Evolutionary conservation across 1,284 basidiomycete genomes (phyloP), one percentile per base, ranked within the genome.

Genomic region (Leccinum ponderosum): DNA sequence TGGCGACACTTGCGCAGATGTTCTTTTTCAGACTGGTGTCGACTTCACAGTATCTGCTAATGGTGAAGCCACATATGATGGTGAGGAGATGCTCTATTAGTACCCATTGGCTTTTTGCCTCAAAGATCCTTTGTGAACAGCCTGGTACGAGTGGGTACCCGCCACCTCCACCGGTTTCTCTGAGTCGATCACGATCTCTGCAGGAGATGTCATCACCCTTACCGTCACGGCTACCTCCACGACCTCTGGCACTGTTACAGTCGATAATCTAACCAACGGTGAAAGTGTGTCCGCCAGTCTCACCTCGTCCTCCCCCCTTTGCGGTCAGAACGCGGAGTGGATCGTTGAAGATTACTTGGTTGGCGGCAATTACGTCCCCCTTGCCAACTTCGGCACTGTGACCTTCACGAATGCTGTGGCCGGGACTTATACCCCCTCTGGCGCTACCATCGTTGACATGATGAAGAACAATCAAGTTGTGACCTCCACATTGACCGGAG

Each of bases 261-360:
- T 62, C 37, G 61, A 62, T 35, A 62, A 62, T 31, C 20, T 53
- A 4, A 64, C 62, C 14, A 52, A 53, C 6, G 44, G 25, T n/a
- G 39, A 59, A 20, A 44, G 9, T 3, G 37, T 27, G 6, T 35
- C 25, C 15, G 9, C 9, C 14, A 12, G 5, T 35, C 8, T 60
- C 25, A 60, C 5, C 0, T 63, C 62, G 11, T 17, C 56, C 3
- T 50, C 1, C 4, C 15, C 48, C 3, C 62, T 64, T 44, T 63
- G 47, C 14, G 22, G 42, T 14, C 35, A 31, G 20, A 44, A 12
- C 17, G 52, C 56, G 6, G 62, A 62, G 57, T 62, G 62, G 62
- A 64, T 64, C n/a, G 62, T 63, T 25, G 57, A 64, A 44, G 62
- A 62, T 29, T 63, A 52, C 39, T 4, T 14, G 1, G 29, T 48